phyloP scores from a whole-genome alignment of 225 moss, liverwort and hornwort genomes.

The Marchantia polymorpha region DNA sequence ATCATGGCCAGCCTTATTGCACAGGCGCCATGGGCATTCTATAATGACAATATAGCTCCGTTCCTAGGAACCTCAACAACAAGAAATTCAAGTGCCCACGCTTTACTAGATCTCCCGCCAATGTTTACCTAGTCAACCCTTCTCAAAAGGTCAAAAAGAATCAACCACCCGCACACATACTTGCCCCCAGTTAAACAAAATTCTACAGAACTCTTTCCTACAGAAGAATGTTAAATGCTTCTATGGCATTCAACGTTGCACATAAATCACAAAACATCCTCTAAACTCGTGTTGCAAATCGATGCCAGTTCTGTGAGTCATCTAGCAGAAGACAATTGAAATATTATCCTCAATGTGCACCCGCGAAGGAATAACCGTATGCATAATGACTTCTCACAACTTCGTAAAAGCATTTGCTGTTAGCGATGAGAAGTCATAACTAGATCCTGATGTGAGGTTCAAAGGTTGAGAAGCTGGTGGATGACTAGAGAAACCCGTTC shows the following conservation, averaged over 20 bases:
- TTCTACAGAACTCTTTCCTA: conserved; percentile 7
- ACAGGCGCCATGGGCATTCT: conserved; percentile 21
- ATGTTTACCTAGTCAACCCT: conserved; percentile 19
- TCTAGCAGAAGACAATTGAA: conserved; percentile 2
- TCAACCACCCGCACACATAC: conserved; percentile 3
- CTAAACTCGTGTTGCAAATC: background rate
- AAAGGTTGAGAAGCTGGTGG: conserved; percentile 23
- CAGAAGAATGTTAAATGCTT: conserved; percentile 10
- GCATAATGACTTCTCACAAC: conserved; percentile 9
- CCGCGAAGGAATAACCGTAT: background rate
- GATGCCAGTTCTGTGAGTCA: background rate
- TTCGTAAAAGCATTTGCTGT: conserved; percentile 46
- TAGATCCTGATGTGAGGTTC: conserved; percentile 30
- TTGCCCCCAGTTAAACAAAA: background rate
- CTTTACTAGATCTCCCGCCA: conserved; percentile 5
- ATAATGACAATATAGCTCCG: conserved; percentile 10
- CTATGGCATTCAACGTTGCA: background rate
- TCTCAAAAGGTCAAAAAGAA: conserved; percentile 14
- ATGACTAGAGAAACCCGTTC: conserved; percentile 20
- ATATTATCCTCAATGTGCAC: background rate
- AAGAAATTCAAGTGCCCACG: conserved; percentile 16
- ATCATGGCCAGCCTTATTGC: conserved; percentile 21
- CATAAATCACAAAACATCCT: conserved; percentile 2
- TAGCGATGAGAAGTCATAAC: conserved; percentile 46
- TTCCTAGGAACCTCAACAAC: conserved; percentile 13